Percentiles rank a stretch among this genome's conserved stretches.
These are phyloP conservation scores for Cryptococcus maquisensis DNA, from an alignment of 1,284 basidiomycete species.

Conservation along the genomic window DNA sequence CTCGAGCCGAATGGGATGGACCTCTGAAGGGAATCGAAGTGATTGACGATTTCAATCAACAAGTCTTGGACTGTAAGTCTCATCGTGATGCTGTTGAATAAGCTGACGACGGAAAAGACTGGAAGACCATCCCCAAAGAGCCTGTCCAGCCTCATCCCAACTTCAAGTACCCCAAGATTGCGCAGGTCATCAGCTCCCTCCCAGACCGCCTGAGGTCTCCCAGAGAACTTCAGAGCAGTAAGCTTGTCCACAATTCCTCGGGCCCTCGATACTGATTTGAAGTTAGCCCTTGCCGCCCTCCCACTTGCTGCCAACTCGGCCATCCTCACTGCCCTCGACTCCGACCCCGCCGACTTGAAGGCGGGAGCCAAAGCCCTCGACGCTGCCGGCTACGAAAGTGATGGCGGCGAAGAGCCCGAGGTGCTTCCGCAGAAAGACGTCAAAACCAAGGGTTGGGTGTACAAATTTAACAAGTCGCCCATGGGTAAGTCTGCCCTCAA, in stretches of 20 bases:
- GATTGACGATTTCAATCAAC: conserved; percentile 38
- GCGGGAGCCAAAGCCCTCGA: conserved; percentile 36
- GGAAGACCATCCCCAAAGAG: conserved; percentile 28
- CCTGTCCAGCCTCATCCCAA: conserved; percentile 42
- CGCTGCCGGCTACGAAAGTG: conserved; percentile 46
- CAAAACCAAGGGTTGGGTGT: conserved; percentile 39
- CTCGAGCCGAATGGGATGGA: conserved; percentile 41
- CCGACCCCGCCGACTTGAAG: conserved; percentile 28
- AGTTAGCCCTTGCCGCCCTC: conserved; percentile 33
- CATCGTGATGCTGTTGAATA: not conserved
- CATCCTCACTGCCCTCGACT: conserved; percentile 44
- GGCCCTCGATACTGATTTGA: not conserved
- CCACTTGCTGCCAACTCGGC: conserved; percentile 41
- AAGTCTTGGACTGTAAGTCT: conserved; percentile 42
- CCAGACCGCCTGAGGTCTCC: conserved; percentile 41
- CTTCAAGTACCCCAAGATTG: conserved; percentile 47
- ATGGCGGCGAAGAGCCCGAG: conserved; percentile 40
- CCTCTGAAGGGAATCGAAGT: conserved; percentile 41
- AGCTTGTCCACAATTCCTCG: conserved; percentile 5
- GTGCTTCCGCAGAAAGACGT: conserved; percentile 17
- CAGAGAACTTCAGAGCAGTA: conserved; percentile 46
- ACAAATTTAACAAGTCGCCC: conserved; percentile 49
- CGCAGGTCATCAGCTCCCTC: conserved; percentile 35
- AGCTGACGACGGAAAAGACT: not conserved
- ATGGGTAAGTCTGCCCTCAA: conserved; percentile 34